A percentile compares a stretch with the other conserved stretches of the same genome.
Evolutionary conservation across 208 protist species (phyloP).

Genomic region (Crithidia fasciculata): DNA sequence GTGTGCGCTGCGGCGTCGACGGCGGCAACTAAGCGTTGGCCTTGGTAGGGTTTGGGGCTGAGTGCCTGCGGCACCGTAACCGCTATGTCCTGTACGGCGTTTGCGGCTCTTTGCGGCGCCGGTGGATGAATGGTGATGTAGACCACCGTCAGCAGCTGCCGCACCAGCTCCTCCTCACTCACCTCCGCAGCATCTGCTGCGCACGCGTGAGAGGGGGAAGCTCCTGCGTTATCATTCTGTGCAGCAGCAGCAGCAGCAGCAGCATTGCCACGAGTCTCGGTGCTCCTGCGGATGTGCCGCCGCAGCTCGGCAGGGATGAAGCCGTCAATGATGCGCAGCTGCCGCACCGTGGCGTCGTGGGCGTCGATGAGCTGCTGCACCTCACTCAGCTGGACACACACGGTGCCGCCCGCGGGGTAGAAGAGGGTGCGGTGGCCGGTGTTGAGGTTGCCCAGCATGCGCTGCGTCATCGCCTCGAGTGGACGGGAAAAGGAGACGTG

Average conservation of each 20-base stretch:
- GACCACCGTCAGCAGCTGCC: slow-evolving; percentile 13
- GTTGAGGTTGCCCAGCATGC: neutral
- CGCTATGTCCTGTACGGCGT: neutral
- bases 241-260: neutral
- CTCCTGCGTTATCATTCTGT: neutral
- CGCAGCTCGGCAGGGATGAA: slow-evolving; percentile 20
- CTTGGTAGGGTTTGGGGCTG: neutral
- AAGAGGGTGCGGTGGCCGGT: slow-evolving; percentile 2
- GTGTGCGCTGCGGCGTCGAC: neutral
- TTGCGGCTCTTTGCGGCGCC: neutral
- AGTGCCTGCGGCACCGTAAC: neutral
- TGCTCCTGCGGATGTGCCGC: neutral
- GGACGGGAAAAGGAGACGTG: slow-evolving; percentile 4
- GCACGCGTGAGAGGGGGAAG: neutral
- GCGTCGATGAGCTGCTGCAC: slow-evolving; percentile 11
- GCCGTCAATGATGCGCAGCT: slow-evolving; percentile 14
- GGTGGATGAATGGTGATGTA: neutral
- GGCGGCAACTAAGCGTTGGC: neutral
- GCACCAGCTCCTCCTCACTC: too few relatives aligned
- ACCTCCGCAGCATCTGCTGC: too few relatives aligned
- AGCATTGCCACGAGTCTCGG: too few relatives aligned
- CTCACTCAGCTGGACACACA: slow-evolving; percentile 8
- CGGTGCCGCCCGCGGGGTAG: neutral
- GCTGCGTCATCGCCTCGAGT: neutral
- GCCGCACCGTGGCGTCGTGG: slow-evolving; percentile 12